phyloP scores from a whole-genome alignment of 148 eudicot genomes.

The Amaranthus palmeri region DNA sequence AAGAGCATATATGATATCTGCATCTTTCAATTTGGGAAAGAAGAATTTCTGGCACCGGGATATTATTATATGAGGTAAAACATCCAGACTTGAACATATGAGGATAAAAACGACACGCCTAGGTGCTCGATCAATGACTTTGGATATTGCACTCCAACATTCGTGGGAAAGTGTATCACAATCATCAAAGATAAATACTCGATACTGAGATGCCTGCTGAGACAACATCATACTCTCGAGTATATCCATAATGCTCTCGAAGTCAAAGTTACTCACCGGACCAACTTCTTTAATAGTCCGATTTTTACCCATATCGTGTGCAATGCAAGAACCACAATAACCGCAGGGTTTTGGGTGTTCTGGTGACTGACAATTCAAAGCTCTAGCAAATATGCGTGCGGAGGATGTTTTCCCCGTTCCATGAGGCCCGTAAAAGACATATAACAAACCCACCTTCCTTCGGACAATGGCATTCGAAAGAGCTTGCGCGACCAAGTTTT shows the following conservation, averaged over 20 bases:
- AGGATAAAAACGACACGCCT: slow-evolving; percentile 81
- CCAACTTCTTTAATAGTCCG: slow-evolving; percentile 71
- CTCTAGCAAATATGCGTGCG: slow-evolving; percentile 88
- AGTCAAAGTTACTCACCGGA: slow-evolving; percentile 62
- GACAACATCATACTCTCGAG: slow-evolving; percentile 53
- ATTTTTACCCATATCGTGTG: slow-evolving; percentile 77
- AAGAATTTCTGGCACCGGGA: slow-evolving; percentile 97
- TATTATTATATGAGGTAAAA: slow-evolving; percentile 77
- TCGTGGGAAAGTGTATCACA: slow-evolving; percentile 68
- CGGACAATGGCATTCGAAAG: slow-evolving; percentile 74
- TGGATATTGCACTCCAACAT: slow-evolving; percentile 78
- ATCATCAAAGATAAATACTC: slow-evolving; percentile 71
- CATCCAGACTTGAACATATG: slow-evolving; percentile 81
- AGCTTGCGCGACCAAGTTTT: slow-evolving; percentile 82
- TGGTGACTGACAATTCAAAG: slow-evolving; percentile 74
- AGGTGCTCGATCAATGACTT: slow-evolving; percentile 83
- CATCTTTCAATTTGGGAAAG: slow-evolving; percentile 91
- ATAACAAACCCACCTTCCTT: slow-evolving; percentile 73
- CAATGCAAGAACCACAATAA: slow-evolving; percentile 64
- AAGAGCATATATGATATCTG: slow-evolving; percentile 73
- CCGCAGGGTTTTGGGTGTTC: slow-evolving; percentile 89
- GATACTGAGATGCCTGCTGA: slow-evolving; percentile 50
- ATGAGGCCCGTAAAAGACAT: slow-evolving; percentile 88
- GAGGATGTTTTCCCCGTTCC: slow-evolving; percentile 93
- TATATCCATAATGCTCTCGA: slow-evolving; percentile 56